A percentile compares a stretch with the other conserved stretches of the same genome.
Evolutionary conservation across 2,329 filamentous ascomycete genomes (phyloP).

Genomic region (Pestalotiopsis sp.): DNA sequence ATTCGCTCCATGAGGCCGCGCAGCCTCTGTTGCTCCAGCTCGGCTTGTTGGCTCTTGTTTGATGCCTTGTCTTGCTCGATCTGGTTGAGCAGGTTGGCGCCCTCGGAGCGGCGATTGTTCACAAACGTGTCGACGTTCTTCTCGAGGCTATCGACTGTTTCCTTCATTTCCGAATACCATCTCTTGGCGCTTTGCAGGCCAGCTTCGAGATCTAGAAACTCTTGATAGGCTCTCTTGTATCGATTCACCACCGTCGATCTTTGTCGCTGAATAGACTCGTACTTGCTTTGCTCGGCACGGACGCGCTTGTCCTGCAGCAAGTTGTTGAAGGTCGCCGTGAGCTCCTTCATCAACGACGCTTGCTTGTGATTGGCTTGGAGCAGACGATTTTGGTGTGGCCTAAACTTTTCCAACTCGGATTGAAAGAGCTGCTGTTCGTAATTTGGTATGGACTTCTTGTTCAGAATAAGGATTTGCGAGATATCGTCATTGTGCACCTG

Average conservation of each 20-base stretch:
- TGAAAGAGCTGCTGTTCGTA: conserved; percentile 93
- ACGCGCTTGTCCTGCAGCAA: conserved; percentile 94
- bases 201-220: conserved; percentile 85
- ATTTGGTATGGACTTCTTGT: conserved; percentile 94
- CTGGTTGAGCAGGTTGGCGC: conserved; percentile 82
- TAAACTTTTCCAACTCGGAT: conserved; percentile 95
- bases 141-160: conserved; percentile 86
- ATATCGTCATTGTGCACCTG: conserved; percentile 97
- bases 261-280: conserved; percentile 84
- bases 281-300: conserved; percentile 90
- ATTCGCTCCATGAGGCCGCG: conserved; percentile 93
- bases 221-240: conserved; percentile 90
- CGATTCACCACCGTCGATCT: conserved; percentile 78
- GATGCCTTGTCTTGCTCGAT: conserved; percentile 80
- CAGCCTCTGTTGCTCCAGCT: conserved; percentile 83
- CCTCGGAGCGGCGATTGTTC: conserved; percentile 89
- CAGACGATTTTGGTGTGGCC: conserved; percentile 87
- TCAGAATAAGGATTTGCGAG: conserved; percentile 93
- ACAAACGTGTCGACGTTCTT: conserved; percentile 98
- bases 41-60: conserved; percentile 63
- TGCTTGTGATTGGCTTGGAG: conserved; percentile 96
- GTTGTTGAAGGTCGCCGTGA: conserved; percentile 83
- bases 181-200: conserved; percentile 85
- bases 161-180: conserved; percentile 95
- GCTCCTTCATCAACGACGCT: conserved; percentile 88